phyloP scores from a whole-genome alignment of 1,284 basidiomycete species.

The Bjerkandera adusta region DNA sequence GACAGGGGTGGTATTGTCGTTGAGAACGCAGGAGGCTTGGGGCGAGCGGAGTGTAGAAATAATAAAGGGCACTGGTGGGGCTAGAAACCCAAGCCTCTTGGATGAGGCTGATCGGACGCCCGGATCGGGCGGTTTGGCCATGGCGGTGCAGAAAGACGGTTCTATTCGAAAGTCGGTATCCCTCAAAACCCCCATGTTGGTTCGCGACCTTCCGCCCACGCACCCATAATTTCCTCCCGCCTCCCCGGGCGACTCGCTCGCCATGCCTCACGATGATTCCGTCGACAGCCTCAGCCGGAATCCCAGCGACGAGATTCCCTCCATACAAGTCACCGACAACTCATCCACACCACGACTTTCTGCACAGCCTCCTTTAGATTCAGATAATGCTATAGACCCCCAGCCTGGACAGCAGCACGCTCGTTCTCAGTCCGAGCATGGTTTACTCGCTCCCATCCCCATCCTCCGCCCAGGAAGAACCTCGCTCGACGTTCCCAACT shows the following conservation, averaged over 20 bases:
- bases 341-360: conserved; percentile 6
- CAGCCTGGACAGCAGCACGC: conserved; percentile 1
- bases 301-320: conserved; percentile 13
- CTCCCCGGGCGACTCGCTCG: not conserved
- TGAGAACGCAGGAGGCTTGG: too few relatives aligned
- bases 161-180: too few relatives aligned
- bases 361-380: not conserved
- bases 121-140: not conserved
- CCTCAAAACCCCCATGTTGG: not conserved
- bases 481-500: conserved; percentile 17
- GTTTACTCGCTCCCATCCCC: conserved; percentile 22
- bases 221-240: not conserved
- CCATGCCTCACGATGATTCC: conserved; percentile 15
- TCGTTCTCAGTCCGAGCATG: conserved; percentile 15
- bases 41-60: too few relatives aligned
- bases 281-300: conserved; percentile 5
- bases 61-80: too few relatives aligned
- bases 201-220: not conserved
- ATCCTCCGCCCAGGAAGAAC: conserved; percentile 20
- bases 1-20: too few relatives aligned
- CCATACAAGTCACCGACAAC: conserved; percentile 17
- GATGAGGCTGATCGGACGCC: not conserved
- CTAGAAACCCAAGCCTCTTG: too few relatives aligned
- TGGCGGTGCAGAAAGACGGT: too few relatives aligned
- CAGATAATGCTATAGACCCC: not conserved